phyloP scores from a whole-genome alignment of 2,329 filamentous ascomycete genomes.

The Ophiostoma australiae region DNA sequence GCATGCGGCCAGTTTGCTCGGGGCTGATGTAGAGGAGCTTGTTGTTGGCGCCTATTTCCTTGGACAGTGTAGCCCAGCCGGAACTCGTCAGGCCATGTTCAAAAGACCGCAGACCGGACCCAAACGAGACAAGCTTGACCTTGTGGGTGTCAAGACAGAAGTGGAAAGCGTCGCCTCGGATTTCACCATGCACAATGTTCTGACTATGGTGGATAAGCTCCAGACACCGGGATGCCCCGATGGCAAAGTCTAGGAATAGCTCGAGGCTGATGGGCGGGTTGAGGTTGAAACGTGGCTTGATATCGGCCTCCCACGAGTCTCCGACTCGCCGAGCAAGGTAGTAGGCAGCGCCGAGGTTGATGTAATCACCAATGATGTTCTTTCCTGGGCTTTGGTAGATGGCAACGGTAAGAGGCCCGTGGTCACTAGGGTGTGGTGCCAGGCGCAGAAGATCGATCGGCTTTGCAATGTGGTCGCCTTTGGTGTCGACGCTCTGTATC shows the following conservation, averaged over 20 bases:
- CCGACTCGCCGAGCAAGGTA: constrained; percentile 53
- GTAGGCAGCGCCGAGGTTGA: constrained; percentile 74
- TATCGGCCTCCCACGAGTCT: constrained; percentile 46
- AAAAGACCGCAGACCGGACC: constrained; percentile 79
- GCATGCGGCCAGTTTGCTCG: constrained; percentile 89
- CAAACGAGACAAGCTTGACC: constrained; percentile 79
- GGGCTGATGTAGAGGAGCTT: constrained; percentile 90
- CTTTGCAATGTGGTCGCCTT: constrained; percentile 69
- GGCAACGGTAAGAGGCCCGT: constrained; percentile 66
- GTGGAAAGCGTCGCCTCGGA: constrained; percentile 86
- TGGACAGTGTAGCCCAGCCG: constrained; percentile 78
- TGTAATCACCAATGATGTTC: constrained; percentile 64
- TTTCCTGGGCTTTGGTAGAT: constrained; percentile 75
- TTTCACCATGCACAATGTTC: constrained; percentile 82
- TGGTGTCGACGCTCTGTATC: constrained; percentile 64
- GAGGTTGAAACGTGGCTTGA: constrained; percentile 42
- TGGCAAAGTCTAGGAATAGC: constrained; percentile 82
- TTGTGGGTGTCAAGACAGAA: constrained; percentile 65
- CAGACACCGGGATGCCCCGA: constrained; percentile 78
- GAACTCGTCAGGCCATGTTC: constrained; percentile 82
- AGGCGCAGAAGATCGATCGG: constrained; percentile 76
- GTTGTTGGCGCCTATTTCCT: constrained; percentile 78
- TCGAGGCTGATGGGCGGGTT: constrained; percentile 63
- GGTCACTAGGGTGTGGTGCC: constrained; percentile 62
- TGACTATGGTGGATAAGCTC: constrained; percentile 89